A percentile compares a stretch with the other conserved stretches of the same genome.
phyloP scores from a whole-genome alignment of 1,284 basidiomycete genomes.

The Mrakiaceae sp. region DNA sequence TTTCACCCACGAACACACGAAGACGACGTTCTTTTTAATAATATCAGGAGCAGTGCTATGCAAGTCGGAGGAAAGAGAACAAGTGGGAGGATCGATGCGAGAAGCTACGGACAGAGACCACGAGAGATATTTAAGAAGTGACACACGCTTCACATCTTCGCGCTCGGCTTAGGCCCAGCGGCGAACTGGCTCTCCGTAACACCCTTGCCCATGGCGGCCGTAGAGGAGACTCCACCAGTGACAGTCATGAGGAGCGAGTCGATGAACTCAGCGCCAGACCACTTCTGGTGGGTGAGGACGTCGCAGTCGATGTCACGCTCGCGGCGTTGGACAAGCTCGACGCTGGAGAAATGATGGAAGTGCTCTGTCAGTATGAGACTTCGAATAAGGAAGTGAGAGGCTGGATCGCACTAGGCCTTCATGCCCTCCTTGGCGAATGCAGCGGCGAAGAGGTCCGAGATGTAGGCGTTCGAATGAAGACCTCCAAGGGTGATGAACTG shows the following conservation, averaged over 20 bases:
- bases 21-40: too few relatives aligned
- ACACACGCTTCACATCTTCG: too few relatives aligned
- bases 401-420: conserved; percentile 40
- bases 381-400: conserved; percentile 37
- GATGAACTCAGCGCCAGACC: conserved; percentile 89
- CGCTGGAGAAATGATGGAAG: conserved; percentile 17
- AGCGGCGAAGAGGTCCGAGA: conserved; percentile 83
- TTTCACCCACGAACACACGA: too few relatives aligned
- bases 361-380: too few relatives aligned
- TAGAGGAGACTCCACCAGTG: conserved; percentile 88
- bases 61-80: too few relatives aligned
- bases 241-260: conserved; percentile 88
- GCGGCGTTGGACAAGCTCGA: conserved; percentile 44
- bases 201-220: conserved; percentile 87
- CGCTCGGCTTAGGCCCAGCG: background rate
- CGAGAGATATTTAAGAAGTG: too few relatives aligned
- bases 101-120: too few relatives aligned
- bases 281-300: conserved; percentile 64
- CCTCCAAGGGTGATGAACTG: conserved; percentile 98
- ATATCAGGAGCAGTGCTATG: too few relatives aligned
- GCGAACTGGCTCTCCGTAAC: conserved; percentile 51
- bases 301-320: conserved; percentile 87
- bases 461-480: conserved; percentile 93
- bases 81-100: too few relatives aligned
- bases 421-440: conserved; percentile 71